Evolutionary conservation across 1,139 yeast species (phyloP), one percentile per base, ranked within the genome.

Genomic region (Pichia sp.): DNA sequence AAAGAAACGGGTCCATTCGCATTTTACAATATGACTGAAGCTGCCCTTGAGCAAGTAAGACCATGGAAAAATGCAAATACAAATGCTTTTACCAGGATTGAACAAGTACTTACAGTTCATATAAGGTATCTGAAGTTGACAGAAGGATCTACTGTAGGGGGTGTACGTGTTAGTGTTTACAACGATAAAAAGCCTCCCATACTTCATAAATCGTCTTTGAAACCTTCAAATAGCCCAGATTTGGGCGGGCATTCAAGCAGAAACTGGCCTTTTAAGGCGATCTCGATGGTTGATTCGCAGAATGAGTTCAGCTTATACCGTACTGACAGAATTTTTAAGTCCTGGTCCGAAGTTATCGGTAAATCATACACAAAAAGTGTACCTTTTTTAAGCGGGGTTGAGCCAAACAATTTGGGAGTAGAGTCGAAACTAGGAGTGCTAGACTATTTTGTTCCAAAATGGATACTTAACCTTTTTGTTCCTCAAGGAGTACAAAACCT

Each of bases 11-110:
- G 61, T 3, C 56, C 58, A 1, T 59, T 34, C 51, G 51, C 58
- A 34, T 43, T 54, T 30, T 47, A 45, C 13, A 54, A 53, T 29
- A 42, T 59, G 38, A 47, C 55, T 1, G 43, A 49, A 10, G 51
- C 54, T 7, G 53, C 59, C n/a, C 15, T 38, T 16, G 47, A 47
- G n/a, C 36, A 48, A 10, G 31, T 51, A 4, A 41, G 19, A 8
- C 52, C 56, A 19, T 59, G 61, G 61, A 41, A 54, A 26, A 19
- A 40, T 10, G 19, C 55, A 29, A 57, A 51, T 26, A 53, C 31
- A 1, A 59, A 59, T 42, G n/a, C 47, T n/a, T 59, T 59, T 40
- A 57, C 60, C 1, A 51, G 46, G 40, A 45, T 59, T 8, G 58
- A 54, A 32, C 61, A 59, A 41, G 51, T 53, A 5, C 34, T 59